Conservation (phyloP, 2,329 filamentous ascomycete genomes). For the Sclerotinia glacialis region DNA sequence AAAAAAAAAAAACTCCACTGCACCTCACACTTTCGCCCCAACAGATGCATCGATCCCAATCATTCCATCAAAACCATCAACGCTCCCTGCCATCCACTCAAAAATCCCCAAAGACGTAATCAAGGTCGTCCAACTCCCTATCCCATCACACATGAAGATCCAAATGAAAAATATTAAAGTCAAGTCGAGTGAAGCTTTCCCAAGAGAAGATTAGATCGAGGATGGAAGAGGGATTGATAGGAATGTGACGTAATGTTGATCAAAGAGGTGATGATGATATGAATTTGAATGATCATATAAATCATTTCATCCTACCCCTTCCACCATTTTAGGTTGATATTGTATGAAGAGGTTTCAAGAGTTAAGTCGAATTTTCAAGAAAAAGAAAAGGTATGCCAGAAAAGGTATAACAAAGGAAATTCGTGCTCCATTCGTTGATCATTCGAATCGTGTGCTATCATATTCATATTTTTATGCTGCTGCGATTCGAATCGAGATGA, state of each 20-base stretch:
- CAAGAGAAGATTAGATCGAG: conserved; percentile 5
- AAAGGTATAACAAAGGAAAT: conserved; percentile 20
- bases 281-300: background rate
- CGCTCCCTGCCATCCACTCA: background rate
- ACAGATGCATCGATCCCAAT: background rate
- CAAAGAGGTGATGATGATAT: background rate
- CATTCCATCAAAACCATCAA: conserved; percentile 2
- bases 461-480: conserved; percentile 14
- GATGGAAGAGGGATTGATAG: background rate
- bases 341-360: conserved; percentile 12
- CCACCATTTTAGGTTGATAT: background rate
- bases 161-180: conserved; percentile 15
- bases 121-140: conserved; percentile 8
- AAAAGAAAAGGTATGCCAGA: conserved; percentile 15
- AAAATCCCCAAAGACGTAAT: conserved; percentile 4
- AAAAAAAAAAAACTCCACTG: conserved; percentile 13
- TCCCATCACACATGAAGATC: conserved; percentile 10
- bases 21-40: background rate
- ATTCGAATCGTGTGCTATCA: conserved; percentile 17
- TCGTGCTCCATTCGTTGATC: conserved; percentile 20
- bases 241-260: background rate
- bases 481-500: conserved; percentile 11
- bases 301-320: background rate
- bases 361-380: background rate
- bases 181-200: conserved; percentile 1